These are phyloP conservation scores for Cryphonectria nitschkei DNA, from an alignment of 2,329 filamentous ascomycete species.

Conservation along the genomic window DNA sequence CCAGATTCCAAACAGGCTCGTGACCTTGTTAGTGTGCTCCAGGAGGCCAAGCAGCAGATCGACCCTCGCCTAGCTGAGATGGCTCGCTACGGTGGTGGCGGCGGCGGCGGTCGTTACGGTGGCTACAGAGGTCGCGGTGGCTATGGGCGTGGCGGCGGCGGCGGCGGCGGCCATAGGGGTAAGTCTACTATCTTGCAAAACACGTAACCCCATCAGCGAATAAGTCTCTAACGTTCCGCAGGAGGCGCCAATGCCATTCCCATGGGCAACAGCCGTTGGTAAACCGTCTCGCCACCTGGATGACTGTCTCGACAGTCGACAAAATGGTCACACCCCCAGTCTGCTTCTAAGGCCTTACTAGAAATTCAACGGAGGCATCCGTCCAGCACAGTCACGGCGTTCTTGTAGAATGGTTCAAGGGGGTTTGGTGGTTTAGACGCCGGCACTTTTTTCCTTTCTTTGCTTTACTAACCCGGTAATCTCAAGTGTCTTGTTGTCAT, in stretches of 20 bases:
- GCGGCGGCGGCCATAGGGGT: slow-evolving; percentile 28
- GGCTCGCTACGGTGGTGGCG: slow-evolving; percentile 87
- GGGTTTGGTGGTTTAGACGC: slow-evolving; percentile 25
- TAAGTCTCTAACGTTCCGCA: slow-evolving; percentile 26
- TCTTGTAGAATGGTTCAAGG: slow-evolving; percentile 27
- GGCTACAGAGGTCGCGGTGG: slow-evolving; percentile 67
- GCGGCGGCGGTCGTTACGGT: slow-evolving; percentile 75
- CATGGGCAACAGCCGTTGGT: slow-evolving; percentile 56
- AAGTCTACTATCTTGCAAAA: slow-evolving; percentile 29
- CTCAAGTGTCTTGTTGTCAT: slow-evolving; percentile 21
- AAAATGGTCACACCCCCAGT: slow-evolving; percentile 1
- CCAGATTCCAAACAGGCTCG: slow-evolving; percentile 91
- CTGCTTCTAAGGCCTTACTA: slow-evolving; percentile 17
- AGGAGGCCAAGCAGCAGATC: slow-evolving; percentile 97
- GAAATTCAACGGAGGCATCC: slow-evolving; percentile 21
- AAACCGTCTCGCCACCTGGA: slow-evolving; percentile 33
- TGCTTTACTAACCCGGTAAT: slow-evolving; percentile 25
- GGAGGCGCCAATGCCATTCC: slow-evolving; percentile 54
- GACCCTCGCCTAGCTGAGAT: slow-evolving; percentile 96
- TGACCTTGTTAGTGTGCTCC: slow-evolving; percentile 90
- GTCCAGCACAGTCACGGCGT: slow-evolving; percentile 28
- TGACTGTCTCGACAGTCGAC: background rate
- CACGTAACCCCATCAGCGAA: slow-evolving; percentile 19
- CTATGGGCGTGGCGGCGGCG: slow-evolving; percentile 51
- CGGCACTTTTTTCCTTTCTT: slow-evolving; percentile 24